A percentile compares a stretch with the other conserved stretches of the same genome.
Evolutionary conservation across 345 rosid genomes (phyloP).

Genomic region (Triadica sebifera): DNA sequence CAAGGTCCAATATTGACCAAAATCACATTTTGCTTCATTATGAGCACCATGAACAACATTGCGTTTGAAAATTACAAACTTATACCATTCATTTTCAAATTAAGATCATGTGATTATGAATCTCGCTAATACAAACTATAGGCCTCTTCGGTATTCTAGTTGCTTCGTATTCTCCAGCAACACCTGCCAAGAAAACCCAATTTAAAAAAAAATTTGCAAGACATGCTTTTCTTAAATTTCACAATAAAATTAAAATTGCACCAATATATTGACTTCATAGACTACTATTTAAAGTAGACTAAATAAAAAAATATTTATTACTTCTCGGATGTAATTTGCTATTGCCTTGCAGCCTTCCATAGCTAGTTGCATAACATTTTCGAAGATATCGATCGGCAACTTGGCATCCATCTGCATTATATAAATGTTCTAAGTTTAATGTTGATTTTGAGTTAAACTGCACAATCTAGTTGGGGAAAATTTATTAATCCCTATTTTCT

Average conservation of each 20-base stretch:
- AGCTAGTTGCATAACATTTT: constrained; percentile 85
- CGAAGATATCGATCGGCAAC: constrained; percentile 67
- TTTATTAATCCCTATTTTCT: not conserved
- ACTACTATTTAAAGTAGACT: not conserved
- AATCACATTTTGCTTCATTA: not conserved
- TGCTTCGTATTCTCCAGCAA: constrained; percentile 74
- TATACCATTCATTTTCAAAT: not conserved
- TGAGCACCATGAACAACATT: not conserved
- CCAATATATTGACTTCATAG: not conserved
- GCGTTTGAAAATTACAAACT: not conserved
- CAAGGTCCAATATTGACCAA: not conserved
- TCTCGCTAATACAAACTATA: constrained; percentile 22
- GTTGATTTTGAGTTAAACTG: not conserved
- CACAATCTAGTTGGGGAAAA: not conserved
- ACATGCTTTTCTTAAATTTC: not conserved
- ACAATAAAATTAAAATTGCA: not conserved
- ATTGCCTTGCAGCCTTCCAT: constrained; percentile 85
- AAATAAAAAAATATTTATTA: constrained; percentile 18
- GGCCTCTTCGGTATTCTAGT: constrained; percentile 66
- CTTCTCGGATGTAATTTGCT: constrained; percentile 72
- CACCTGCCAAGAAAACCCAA: constrained; percentile 41
- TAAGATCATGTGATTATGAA: not conserved
- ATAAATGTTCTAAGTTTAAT: not conserved
- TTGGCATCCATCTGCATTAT: constrained; percentile 89
- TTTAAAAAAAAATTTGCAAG: not conserved